Evolutionary conservation across 2,329 filamentous ascomycete species (phyloP).

Genomic region (Cladobotryum protrusum): DNA sequence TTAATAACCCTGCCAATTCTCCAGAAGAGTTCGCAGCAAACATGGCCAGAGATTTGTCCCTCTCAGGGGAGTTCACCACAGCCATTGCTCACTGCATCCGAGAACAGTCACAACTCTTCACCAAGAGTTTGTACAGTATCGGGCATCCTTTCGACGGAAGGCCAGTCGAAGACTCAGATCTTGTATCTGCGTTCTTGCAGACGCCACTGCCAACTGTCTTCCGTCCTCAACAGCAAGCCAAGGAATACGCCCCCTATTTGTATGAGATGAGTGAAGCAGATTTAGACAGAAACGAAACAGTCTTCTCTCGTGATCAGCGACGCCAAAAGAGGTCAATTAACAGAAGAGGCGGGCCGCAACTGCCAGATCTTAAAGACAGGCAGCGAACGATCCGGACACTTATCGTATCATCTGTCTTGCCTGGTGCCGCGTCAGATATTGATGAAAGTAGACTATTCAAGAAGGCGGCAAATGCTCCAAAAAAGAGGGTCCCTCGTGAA

Average conservation of each 20-base stretch:
- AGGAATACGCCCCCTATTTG: conserved; percentile 88
- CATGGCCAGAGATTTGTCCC: conserved; percentile 83
- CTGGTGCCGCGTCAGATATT: conserved; percentile 71
- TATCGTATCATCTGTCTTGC: conserved; percentile 86
- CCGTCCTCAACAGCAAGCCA: conserved; percentile 84
- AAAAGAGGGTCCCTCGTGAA: conserved; percentile 49
- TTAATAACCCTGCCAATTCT: conserved; percentile 89
- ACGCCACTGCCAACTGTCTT: conserved; percentile 79
- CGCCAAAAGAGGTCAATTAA: conserved; percentile 95
- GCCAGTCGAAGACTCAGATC: conserved; percentile 84
- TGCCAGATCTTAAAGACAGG: conserved; percentile 94
- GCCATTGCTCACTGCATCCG: conserved; percentile 97
- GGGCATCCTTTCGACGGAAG: conserved; percentile 94
- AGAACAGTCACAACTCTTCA: conserved; percentile 92
- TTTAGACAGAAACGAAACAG: conserved; percentile 82
- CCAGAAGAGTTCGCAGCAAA: conserved; percentile 88
- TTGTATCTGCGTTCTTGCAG: conserved; percentile 77
- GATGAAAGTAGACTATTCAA: conserved; percentile 88
- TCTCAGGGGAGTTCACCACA: conserved; percentile 93
- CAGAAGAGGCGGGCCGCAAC: conserved; percentile 79
- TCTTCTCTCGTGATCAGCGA: conserved; percentile 87
- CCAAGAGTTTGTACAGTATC: conserved; percentile 84
- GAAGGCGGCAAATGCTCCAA: conserved; percentile 55
- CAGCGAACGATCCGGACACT: conserved; percentile 89
- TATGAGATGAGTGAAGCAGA: conserved; percentile 92